These are phyloP conservation scores for Globisporangium polare DNA, from an alignment of 352 stramenopile species.

Conservation along the genomic window DNA sequence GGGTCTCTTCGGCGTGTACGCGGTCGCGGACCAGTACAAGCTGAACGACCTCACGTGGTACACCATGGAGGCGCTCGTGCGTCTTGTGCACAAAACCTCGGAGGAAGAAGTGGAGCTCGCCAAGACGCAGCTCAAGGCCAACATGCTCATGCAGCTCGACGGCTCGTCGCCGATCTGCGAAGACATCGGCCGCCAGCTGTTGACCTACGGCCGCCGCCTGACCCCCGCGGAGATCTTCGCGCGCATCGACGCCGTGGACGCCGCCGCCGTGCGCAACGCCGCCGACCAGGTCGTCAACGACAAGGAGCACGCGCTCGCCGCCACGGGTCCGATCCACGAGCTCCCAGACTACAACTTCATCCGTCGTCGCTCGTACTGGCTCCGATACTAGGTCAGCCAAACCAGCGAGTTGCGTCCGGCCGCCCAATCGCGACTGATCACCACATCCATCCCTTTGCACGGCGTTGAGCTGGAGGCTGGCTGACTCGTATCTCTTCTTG, in stretches of 20 bases:
- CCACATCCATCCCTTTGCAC: background rate
- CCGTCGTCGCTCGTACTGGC: constrained; percentile 98
- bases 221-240: constrained; percentile 98
- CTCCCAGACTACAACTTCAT: constrained; percentile 99
- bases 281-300: constrained; percentile 95
- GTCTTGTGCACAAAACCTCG: constrained; percentile 94
- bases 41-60: constrained; percentile 94
- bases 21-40: constrained; percentile 93
- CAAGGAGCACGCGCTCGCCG: constrained; percentile 98
- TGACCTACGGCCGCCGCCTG: constrained; percentile 96
- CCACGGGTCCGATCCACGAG: constrained; percentile 97
- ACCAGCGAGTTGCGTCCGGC: background rate
- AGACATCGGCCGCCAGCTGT: constrained; percentile 99
- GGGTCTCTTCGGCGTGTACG: constrained; percentile 98
- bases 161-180: constrained; percentile 97
- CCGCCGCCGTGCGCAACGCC: constrained; percentile 89
- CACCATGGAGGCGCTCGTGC: constrained; percentile 94
- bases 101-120: constrained; percentile 97
- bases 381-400: constrained; percentile 77
- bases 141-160: constrained; percentile 99
- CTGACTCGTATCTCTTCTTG: background rate
- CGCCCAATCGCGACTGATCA: background rate
- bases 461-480: background rate
- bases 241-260: constrained; percentile 98
- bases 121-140: constrained; percentile 99